Percentiles rank a stretch among this genome's conserved stretches.
These are phyloP conservation scores for Nakazawaea molendinolei DNA, from an alignment of 805 yeast genomes.

Conservation along the genomic window DNA sequence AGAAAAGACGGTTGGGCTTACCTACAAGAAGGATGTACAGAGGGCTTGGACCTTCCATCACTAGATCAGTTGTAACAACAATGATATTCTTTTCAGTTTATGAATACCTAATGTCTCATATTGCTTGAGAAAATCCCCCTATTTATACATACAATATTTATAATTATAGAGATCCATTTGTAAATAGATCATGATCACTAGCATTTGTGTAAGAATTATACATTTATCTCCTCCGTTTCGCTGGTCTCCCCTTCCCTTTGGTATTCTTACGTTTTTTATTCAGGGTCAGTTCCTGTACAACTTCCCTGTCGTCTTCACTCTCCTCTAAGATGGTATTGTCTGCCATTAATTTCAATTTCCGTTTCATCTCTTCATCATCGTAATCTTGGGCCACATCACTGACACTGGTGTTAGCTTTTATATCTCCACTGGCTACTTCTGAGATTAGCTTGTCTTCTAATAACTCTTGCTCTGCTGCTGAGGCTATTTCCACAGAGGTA, in stretches of 20 bases:
- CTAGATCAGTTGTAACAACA: constrained; percentile 66
- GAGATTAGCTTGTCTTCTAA: constrained; percentile 17
- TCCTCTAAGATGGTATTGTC: constrained; percentile 1
- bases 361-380: constrained; percentile 4
- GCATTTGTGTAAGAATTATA: no score
- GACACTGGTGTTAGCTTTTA: constrained; percentile 10
- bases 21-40: constrained; percentile 55
- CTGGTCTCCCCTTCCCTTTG: no score
- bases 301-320: constrained; percentile 22
- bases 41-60: constrained; percentile 70
- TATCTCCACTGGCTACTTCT: constrained; percentile 17
- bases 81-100: constrained; percentile 69
- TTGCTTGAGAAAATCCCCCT: no score
- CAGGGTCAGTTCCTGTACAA: constrained; percentile 66
- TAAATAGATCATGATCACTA: no score
- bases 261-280: constrained; percentile 43
- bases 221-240: no score
- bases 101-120: constrained; percentile 58
- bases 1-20: constrained; percentile 26
- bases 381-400: constrained; percentile 13
- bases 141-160: no score
- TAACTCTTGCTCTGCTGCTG: constrained; percentile 17
- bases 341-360: neutral
- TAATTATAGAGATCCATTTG: no score
- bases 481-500: constrained; percentile 17